phyloP scores from a whole-genome alignment of 1,139 yeast genomes.

The Pneumocystis carinii region DNA sequence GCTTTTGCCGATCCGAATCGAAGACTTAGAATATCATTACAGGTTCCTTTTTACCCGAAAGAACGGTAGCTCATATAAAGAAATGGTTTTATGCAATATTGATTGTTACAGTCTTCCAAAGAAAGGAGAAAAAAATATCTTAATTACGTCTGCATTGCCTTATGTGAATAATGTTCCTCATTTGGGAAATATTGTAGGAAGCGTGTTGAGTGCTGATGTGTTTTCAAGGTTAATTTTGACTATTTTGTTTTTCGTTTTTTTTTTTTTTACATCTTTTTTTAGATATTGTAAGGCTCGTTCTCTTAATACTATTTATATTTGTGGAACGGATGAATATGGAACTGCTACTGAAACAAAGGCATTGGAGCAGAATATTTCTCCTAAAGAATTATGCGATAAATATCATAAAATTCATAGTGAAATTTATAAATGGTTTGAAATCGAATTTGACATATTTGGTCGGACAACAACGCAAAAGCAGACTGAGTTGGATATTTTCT shows the following conservation, averaged over 20 bases:
- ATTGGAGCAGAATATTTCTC: conserved; percentile 78
- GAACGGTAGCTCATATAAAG: not conserved
- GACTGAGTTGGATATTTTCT: conserved; percentile 37
- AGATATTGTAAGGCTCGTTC: conserved; percentile 82
- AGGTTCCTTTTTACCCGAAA: not conserved
- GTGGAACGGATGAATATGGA: conserved; percentile 99
- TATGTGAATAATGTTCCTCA: conserved; percentile 97
- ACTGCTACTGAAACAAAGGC: conserved; percentile 99
- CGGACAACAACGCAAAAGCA: conserved; percentile 87
- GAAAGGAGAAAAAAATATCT: conserved; percentile 56
- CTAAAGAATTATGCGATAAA: conserved; percentile 77
- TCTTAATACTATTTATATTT: conserved; percentile 67
- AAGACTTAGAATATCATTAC: not conserved
- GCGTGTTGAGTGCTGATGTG: conserved; percentile 88
- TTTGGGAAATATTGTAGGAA: conserved; percentile 89
- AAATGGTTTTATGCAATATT: not conserved
- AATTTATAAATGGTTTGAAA: conserved; percentile 92
- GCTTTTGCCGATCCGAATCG: not conserved
- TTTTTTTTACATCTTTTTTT: not conserved
- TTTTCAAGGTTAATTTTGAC: conserved; percentile 33
- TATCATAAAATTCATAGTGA: conserved; percentile 74
- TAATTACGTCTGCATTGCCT: conserved; percentile 91
- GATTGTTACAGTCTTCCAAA: conserved; percentile 36
- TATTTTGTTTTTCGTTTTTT: not conserved
- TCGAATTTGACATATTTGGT: conserved; percentile 88